Base-by-base conservation (phyloP, 2,329 filamentous ascomycete species). In the Samsoniella hepiali region DNA sequence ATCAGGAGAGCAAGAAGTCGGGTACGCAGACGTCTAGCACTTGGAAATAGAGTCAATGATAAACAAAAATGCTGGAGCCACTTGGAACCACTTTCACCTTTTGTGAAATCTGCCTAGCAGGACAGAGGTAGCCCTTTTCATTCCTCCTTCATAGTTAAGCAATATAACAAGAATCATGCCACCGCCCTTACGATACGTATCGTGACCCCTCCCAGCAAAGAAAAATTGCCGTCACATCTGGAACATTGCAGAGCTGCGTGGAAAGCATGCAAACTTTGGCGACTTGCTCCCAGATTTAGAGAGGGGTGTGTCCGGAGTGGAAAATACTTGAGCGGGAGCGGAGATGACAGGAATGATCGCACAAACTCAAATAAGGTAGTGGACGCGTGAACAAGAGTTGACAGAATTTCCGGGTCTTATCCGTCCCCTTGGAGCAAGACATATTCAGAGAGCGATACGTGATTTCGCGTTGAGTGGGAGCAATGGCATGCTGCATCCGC, bases 1-100 rank as follows among this genome's bases (percentile, higher is more conserved):
- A 84, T 64, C 81, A 84, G 70, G 75, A 76, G 54, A 77, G 78
- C 2, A 84, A 83, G 69, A 70, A 71, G 47, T 69, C 71, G 0
- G 79, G 78, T 0, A 69, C 75, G 0, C 73, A 77, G 62, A 83
- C 76, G 8, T 75, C 79, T 1, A 83, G 81, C 57, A 75, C 81
- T 5, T 83, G 80, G 80, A 82, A 81, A 65, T 81, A 68, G 55
- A 3, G 22, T 6, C 22, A 11, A 38, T 15, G 8, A 17, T 10
- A 13, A 3, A 13, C 38, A 8, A 32, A 34, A 5, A 29, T 22
- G 22, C 22, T 22, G 22, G 22, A 22, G 22, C 22, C 22, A 22
- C 22, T 22, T 22, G 22, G 22, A 22, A 22, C 22, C 22, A 22
- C 22, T 22, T 22, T 22, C 1, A 22, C 22, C 22, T 22, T 22